Conservation (phyloP, 345 rosid species). For the Populus euphratica region DNA sequence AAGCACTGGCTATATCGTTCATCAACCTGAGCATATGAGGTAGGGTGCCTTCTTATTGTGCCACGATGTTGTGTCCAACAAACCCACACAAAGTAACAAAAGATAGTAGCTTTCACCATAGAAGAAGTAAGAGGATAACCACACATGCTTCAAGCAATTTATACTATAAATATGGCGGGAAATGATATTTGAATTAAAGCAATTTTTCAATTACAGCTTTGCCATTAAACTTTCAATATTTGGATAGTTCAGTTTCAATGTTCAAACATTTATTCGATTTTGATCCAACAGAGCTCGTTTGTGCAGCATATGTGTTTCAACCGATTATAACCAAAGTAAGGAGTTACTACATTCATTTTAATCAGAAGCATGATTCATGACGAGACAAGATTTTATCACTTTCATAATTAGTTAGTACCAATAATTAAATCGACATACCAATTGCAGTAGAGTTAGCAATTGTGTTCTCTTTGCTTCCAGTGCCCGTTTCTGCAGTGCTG, state of each 20-base stretch:
- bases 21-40: constrained; percentile 55
- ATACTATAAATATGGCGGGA: not conserved
- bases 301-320: not conserved
- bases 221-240: not conserved
- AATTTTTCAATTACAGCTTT: not conserved
- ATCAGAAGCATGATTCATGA: not conserved
- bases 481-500: constrained; percentile 26
- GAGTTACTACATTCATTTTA: not conserved
- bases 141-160: not conserved
- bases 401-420: not conserved
- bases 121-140: not conserved
- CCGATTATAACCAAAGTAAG: not conserved
- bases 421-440: constrained; percentile 46
- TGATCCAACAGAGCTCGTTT: not conserved
- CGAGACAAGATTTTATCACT: not conserved
- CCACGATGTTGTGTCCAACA: constrained; percentile 2
- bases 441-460: constrained; percentile 62
- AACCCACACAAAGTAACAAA: not conserved
- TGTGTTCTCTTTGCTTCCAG: constrained; percentile 58
- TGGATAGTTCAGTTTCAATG: not conserved
- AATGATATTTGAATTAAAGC: not conserved
- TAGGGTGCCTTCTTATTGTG: not conserved
- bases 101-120: not conserved
- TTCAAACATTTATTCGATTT: not conserved
- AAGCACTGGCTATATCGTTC: constrained; percentile 72